Evolutionary conservation across 345 rosid genomes (phyloP), one percentile per base, ranked within the genome.

Genomic region (Citrus unshiu): DNA sequence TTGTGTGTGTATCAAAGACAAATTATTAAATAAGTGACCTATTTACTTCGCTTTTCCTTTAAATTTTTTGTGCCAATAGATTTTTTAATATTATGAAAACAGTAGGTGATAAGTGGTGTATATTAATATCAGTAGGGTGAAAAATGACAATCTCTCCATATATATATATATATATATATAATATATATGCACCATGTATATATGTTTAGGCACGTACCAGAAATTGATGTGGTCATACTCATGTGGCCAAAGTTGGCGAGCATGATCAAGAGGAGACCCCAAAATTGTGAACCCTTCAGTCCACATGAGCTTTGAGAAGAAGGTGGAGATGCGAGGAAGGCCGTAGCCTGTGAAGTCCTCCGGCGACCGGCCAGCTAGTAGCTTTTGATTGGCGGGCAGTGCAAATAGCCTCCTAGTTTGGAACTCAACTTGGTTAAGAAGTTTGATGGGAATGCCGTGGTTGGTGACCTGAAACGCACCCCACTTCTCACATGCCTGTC

Each of bases 271-370:
- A 34, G 90, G 91, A 71, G 98, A 89, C 49, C 92, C 97, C 22
- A 84, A 74, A 9, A 91, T 72, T 70, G 97, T 87, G 90, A 93
- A 95, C 21, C 97, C 97, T 77, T 93, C 98, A 30, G 89, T 83
- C 98, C 97, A 93, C 93, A 93, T 85, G 73, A 79, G 87, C 88
- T 95, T 92, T 5, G 90, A 80, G 86, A 88, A 93, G 80, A 87
- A 91, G 27, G 86, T 40, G 30, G 98, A 85, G 25, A 95, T 87
- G 14, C 87, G 85, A 0, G 90, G 89, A n/a, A 83, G 64, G 4
- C 95, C 95, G 32, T 91, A 95, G 32, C 98, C 98, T 5, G 87
- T 77, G 29, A 86, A 54, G 2, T 85, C 97, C 10, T 84, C 87
- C 0, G 94, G 84, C 5, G 86, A 79, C 76, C 95, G 82, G 6